Percentiles rank a stretch among this genome's conserved stretches.
phyloP scores from a whole-genome alignment of 345 rosid species.

The Hypericum perforatum region DNA sequence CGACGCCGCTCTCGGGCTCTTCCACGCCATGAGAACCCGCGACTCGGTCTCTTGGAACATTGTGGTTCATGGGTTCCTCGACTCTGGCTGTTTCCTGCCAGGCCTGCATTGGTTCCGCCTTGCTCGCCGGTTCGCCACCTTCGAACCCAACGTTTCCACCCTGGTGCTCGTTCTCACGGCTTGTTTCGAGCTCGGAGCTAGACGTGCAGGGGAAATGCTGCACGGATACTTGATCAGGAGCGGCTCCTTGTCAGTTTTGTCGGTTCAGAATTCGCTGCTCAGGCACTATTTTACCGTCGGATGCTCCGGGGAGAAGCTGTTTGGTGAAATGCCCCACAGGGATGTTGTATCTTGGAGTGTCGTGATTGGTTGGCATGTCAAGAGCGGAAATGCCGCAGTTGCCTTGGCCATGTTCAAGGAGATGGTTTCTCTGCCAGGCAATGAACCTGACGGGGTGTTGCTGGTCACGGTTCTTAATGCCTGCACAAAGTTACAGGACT shows the following conservation, averaged over 20 bases:
- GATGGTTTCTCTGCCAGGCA: constrained; percentile 32
- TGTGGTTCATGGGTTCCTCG: constrained; percentile 38
- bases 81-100: constrained; percentile 28
- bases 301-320: constrained; percentile 35
- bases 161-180: constrained; percentile 37
- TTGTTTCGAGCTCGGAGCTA: constrained; percentile 18
- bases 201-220: constrained; percentile 19
- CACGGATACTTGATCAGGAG: constrained; percentile 42
- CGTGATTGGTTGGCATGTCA: constrained; percentile 44
- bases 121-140: constrained; percentile 35
- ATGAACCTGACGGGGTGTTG: constrained; percentile 41
- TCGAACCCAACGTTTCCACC: constrained; percentile 48
- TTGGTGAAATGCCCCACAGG: constrained; percentile 58
- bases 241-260: constrained; percentile 32
- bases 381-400: constrained; percentile 23
- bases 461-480: constrained; percentile 51
- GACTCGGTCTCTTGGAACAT: constrained; percentile 76
- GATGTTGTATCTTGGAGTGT: constrained; percentile 67
- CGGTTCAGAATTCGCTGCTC: constrained; percentile 50
- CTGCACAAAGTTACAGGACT: constrained; percentile 26
- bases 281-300: constrained; percentile 16
- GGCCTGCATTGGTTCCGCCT: constrained; percentile 43
- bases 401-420: constrained; percentile 37
- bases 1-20: constrained; percentile 30
- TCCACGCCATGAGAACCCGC: constrained; percentile 25